Base-by-base conservation (phyloP, 2,329 filamentous ascomycete species). In the Ophiostoma novo-ulmi region DNA sequence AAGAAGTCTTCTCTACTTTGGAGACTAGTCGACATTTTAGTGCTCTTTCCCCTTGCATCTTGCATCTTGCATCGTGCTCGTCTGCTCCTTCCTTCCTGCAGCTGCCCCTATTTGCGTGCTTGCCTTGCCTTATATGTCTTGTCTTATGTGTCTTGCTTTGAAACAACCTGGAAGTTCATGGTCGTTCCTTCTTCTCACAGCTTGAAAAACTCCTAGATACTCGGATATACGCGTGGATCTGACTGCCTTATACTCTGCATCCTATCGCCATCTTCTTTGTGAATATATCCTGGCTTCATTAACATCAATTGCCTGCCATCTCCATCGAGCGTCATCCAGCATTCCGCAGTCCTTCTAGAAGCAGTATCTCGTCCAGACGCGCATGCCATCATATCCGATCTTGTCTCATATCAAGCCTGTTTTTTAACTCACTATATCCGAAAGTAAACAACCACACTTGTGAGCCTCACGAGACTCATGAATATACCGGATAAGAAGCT, bases 31-130 rank as follows among this genome's bases (percentile, higher is more conserved):
- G 22, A 22, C 22, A 13, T 58, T 26, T 48, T 36, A 63, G 26
- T 63, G 58, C 6, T 35, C 58, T 26, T 63, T 63, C 58, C 58
- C 58, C 58, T 63, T 63, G 58, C 58, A 63, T 63, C 44, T 31
- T 31, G 31, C 31, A 31, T 31, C 44, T 63, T 63, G 58, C 26
- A 63, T 63, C 58, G 26, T 36, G 58, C 26, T 35, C 26, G 26
- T 35, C 55, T 61, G 55, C 48, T n/a, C 48, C 20, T 61, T 61
- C 48, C 20, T 61, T 61, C 55, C 55, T 4, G 22, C 55, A 35
- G 14, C 26, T 63, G 26, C 58, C 58, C 58, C 58, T 63, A 63
- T 63, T 63, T 58, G 52, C 22, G 52, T 58, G 52, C 52, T 58
- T 61, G 55, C 35, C 55, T 61, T 61, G 8, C 44, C 14, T 52